Evolutionary conservation across 345 rosid species (phyloP), one percentile per base, ranked within the genome.

Genomic region (Arabidopsis arenosa): DNA sequence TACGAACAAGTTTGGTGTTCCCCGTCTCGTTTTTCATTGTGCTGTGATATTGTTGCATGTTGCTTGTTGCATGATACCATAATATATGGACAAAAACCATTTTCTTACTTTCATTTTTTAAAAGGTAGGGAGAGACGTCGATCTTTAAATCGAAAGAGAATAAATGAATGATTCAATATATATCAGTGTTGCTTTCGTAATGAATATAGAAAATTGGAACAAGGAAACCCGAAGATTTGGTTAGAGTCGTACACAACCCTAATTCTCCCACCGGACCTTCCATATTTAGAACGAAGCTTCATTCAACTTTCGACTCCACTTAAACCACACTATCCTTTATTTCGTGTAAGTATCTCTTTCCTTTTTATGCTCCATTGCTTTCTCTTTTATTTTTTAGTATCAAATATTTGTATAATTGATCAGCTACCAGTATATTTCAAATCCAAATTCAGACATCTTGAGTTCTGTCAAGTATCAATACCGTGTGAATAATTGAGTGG

Each of bases 241-340:
- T 6, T 35, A 70, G 80, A 71, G 76, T 48, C 80, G 76, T 77
- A 57, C 15, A 77, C 60, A 65, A 57, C 54, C 67, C 66, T 40
- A 65, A 71, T 57, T 55, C 75, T 62, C 44, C 48, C 8, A 70
- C 54, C n/a, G 37, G 61, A 64, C 72, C 63, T 77, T 57, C 76
- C 62, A 65, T 65, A 57, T 65, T 39, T 66, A 71, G 68, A 48
- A 77, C 9, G 49, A 41, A 77, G 47, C 68, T 65, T 0, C 63
- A 30, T 41, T 72, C 73, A 49, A 43, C 76, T 77, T 77, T 77
- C 67, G 23, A 14, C 68, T 52, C 80, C 76, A 77, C 76, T 77
- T 30, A 54, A 63, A 48, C 9, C 9, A 45, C 59, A 45, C 54
- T 49, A 18, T 65, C 56, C 32, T 66, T 49, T 49, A 39, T 77